phyloP scores from a whole-genome alignment of 345 rosid species.

The Capsella bursapastoris region DNA sequence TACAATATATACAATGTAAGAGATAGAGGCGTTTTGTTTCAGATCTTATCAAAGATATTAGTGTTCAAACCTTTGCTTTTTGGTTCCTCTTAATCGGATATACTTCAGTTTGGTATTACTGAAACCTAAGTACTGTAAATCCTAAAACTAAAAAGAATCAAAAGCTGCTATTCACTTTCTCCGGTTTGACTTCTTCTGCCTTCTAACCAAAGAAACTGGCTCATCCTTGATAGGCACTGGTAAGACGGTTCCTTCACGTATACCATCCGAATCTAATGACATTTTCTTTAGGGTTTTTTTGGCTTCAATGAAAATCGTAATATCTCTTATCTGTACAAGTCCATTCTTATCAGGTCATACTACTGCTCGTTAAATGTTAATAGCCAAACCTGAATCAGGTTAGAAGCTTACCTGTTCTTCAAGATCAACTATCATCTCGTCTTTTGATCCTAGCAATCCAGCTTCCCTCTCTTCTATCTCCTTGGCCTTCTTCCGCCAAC shows the following conservation, averaged over 20 bases:
- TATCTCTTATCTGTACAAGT: conserved; percentile 73
- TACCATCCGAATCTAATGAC: conserved; percentile 57
- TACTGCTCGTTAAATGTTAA: background rate
- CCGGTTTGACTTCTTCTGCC: conserved; percentile 56
- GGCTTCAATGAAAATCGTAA: conserved; percentile 71
- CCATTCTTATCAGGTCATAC: conserved; percentile 8
- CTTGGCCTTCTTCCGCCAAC: conserved; percentile 64
- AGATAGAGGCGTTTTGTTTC: background rate
- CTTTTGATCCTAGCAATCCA: conserved; percentile 50
- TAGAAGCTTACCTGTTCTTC: conserved; percentile 73
- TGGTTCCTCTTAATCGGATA: background rate
- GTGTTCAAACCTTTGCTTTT: conserved; percentile 6
- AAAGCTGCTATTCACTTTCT: conserved; percentile 46
- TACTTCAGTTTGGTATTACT: conserved; percentile 12
- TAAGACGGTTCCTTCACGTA: conserved; percentile 66
- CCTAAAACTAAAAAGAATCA: conserved; percentile 11
- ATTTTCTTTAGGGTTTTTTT: conserved; percentile 67
- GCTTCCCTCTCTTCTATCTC: conserved; percentile 84
- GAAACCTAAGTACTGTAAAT: background rate
- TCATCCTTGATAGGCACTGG: conserved; percentile 64
- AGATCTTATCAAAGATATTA: background rate
- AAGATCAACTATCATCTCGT: conserved; percentile 67
- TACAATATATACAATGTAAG: background rate
- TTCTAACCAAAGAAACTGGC: conserved; percentile 51
- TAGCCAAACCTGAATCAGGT: background rate